These are phyloP conservation scores for Torulaspora microellipsoides DNA, from an alignment of 805 yeast species.

Conservation along the genomic window DNA sequence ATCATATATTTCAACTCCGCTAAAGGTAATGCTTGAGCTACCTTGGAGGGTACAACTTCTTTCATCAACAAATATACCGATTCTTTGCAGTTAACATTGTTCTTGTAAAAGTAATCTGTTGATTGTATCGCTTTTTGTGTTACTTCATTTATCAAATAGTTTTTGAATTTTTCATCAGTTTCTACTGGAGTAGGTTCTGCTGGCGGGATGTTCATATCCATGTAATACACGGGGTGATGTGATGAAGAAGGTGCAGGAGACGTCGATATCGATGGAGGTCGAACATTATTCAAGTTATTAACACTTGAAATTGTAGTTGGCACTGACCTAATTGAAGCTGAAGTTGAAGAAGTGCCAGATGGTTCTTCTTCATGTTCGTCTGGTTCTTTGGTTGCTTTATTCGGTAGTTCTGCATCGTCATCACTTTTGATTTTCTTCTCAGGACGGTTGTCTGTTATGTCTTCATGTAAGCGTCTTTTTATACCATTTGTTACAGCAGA, in stretches of 20 bases:
- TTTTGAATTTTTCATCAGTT: conserved; percentile 7
- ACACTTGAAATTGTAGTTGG: background rate
- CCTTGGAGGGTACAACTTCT: conserved; percentile 48
- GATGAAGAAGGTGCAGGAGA: conserved; percentile 9
- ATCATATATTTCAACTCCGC: conserved; percentile 85
- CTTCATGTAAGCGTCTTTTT: conserved; percentile 1
- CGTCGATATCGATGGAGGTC: conserved; percentile 5
- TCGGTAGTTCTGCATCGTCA: background rate
- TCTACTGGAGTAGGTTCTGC: conserved; percentile 20
- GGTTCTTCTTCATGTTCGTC: no score
- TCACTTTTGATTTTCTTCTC: conserved; percentile 1
- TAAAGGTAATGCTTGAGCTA: conserved; percentile 58
- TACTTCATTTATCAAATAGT: conserved; percentile 21
- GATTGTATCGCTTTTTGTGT: conserved; percentile 15
- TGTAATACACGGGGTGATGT: conserved; percentile 6
- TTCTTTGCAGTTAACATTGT: conserved; percentile 42
- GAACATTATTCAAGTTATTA: background rate
- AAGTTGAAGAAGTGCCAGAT: background rate
- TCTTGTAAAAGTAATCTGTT: conserved; percentile 28
- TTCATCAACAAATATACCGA: conserved; percentile 45
- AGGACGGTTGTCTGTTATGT: background rate
- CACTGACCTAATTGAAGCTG: conserved; percentile 1
- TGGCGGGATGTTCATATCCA: conserved; percentile 10
- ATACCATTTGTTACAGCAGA: no score
- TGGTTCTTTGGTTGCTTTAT: background rate